Base-by-base conservation (phyloP, 345 rosid species). In the Combretum micranthum region DNA sequence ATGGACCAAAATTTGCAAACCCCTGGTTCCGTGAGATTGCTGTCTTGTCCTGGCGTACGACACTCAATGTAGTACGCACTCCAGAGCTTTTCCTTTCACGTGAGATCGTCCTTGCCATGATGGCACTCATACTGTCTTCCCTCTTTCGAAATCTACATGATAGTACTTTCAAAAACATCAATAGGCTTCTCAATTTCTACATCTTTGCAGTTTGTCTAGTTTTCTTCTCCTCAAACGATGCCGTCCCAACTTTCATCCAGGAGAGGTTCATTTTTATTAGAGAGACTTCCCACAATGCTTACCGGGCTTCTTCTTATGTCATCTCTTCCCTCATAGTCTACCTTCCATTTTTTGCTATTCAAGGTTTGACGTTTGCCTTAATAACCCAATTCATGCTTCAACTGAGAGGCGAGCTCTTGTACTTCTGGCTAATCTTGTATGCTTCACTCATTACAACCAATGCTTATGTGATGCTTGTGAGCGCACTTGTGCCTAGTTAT, bases 191-290 rank as follows among this genome's bases (percentile, higher is more conserved):
- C 58, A 85, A 85, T 55, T 85, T 85, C 76, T 85, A 82, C 72
- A 79, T 80, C 55, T 85, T 85, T 20, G 53, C 82, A 2, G 75
- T 82, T 22, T 85, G 87, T 57, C 64, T 82, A 2, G 63, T 82
- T 44, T 85, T 82, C 76, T 85, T 82, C 72, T 82, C 91, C 50
- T 85, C 87, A 7, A 85, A 85, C 13, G 91, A 85, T 7, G 87
- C 78, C 0, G 91, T 85, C 64, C 85, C 87, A 2, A 80, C 80
- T 18, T 85, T 82, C 74, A 82, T 85, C 64, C 87, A 84, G 49
- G 87, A 82, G 62, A 63, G 85, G 17, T 84, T 77, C 79, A 82
- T 84, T 76, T 82, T 82, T 82, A 82, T 82, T 23, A 60, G 81
- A 47, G 87, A 85, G 62, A 85, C 83, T 0, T 72, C 91, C 60